Evolutionary conservation across 352 stramenopile genomes (phyloP), one percentile per base, ranked within the genome.

Genomic region (Phytopythium vexans): DNA sequence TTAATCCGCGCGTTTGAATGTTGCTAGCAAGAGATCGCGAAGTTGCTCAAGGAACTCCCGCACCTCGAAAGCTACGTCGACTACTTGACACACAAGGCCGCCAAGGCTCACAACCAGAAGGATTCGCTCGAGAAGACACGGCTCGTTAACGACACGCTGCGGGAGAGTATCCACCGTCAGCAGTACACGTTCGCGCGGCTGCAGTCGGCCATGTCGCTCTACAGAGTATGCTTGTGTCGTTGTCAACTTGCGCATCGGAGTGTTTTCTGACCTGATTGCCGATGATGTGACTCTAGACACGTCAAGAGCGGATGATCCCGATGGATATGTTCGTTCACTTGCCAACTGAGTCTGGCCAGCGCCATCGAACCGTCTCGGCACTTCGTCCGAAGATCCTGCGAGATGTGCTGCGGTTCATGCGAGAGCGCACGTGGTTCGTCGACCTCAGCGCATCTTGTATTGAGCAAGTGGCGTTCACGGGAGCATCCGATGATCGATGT

Each of bases 111-210:
- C 54, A 70, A 70, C 51, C 54, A 64, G 34, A 56, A 36, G 35
- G 65, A 71, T 54, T 68, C 63, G 27, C 65, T 54, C 15, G 54
- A 71, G 46, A 71, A 68, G 40, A 61, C 65, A 21, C 58, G 58
- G 52, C 63, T 71, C 27, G 51, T 71, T n/a, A 68, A 71, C 49
- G 64, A 58, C 37, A 64, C 50, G 47, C 59, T 71, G 9, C 54
- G 54, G 0, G 51, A 58, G 11, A 61, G 49, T 2, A 59, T 52
- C 7, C 58, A 68, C 52, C 43, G 43, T 16, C 58, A 68, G 51
- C 54, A 68, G 34, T 64, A 64, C 43, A 51, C 54, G 6, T 32
- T 70, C 15, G 59, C 54, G 6, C 62, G 62, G 6, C 32, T 67
- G 12, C 58, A 65, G 40, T 71, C 63, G 41, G 58, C 63, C 14